A percentile compares a stretch with the other conserved stretches of the same genome.
Conservation (phyloP, 805 yeast species). For the Huiozyma naganishii region DNA sequence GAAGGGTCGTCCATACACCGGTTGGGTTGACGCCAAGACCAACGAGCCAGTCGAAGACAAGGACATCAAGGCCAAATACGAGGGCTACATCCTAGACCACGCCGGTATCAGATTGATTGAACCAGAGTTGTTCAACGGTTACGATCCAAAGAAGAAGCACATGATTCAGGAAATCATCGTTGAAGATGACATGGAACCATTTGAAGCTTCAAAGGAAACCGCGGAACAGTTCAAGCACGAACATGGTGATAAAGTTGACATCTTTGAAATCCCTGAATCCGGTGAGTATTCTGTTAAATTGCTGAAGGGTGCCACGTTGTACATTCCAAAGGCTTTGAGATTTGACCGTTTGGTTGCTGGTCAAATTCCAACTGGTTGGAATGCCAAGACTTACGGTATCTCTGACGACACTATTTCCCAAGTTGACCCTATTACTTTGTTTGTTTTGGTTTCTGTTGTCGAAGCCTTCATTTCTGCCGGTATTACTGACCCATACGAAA, state of each 20-base stretch:
- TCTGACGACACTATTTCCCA: conserved; percentile 85
- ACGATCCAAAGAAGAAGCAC: conserved; percentile 89
- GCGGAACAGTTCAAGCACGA: conserved; percentile 83
- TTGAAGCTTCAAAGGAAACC: conserved; percentile 88
- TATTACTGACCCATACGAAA: conserved; percentile 96
- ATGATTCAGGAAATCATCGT: conserved; percentile 91
- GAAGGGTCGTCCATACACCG: conserved; percentile 66
- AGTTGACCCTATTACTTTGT: conserved; percentile 93
- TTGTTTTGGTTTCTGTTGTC: conserved; percentile 83
- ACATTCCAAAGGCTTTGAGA: conserved; percentile 69
- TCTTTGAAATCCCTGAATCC: conserved; percentile 75
- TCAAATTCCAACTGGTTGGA: conserved; percentile 98
- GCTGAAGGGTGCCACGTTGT: conserved; percentile 85
- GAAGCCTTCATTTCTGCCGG: conserved; percentile 93
- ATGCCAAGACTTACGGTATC: conserved; percentile 89
- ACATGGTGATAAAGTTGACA: conserved; percentile 90
- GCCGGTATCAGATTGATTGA: conserved; percentile 95
- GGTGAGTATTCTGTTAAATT: conserved; percentile 89
- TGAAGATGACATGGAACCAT: conserved; percentile 93
- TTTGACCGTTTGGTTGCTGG: conserved; percentile 59
- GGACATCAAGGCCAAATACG: conserved; percentile 88
- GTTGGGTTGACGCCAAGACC: conserved; percentile 96
- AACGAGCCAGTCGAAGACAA: conserved; percentile 88
- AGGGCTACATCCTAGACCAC: conserved; percentile 78
- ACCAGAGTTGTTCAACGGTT: conserved; percentile 88